These are phyloP conservation scores for Discostella stelligeroides DNA, from an alignment of 108 stramenopile species.

Conservation along the genomic window DNA sequence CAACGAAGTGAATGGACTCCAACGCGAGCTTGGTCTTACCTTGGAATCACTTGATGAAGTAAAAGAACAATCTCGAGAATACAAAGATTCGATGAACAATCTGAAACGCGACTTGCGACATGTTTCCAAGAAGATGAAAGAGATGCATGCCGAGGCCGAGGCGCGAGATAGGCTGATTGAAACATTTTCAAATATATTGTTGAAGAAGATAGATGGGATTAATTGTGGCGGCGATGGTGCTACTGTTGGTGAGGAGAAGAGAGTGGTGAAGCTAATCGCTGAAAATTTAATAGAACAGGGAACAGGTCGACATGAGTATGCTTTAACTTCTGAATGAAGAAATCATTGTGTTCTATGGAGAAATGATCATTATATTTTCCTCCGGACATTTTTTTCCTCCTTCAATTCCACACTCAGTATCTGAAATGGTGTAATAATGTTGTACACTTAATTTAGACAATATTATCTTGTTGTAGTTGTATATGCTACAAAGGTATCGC, in stretches of 20 bases:
- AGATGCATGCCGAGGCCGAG: conserved; percentile 34
- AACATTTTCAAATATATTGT: conserved; percentile 33
- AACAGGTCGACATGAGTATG: background rate
- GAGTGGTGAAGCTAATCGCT: background rate
- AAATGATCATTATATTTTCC: no score
- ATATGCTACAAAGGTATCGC: no score
- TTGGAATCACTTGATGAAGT: conserved; percentile 26
- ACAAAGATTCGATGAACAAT: conserved; percentile 15
- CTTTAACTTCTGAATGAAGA: background rate
- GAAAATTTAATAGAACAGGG: background rate
- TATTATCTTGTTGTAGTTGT: background rate
- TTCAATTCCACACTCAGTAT: no score
- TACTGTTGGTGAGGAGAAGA: background rate
- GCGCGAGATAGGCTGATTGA: conserved; percentile 45
- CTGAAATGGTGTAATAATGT: no score
- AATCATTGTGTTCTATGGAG: no score
- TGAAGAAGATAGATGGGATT: conserved; percentile 29
- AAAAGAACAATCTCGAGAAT: conserved; percentile 19
- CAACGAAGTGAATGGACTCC: conserved; percentile 37
- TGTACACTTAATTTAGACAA: background rate
- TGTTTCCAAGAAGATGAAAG: conserved; percentile 18
- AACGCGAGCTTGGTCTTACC: conserved; percentile 29
- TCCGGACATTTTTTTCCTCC: no score
- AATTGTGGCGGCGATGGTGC: background rate
- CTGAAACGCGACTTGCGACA: conserved; percentile 32